Base-by-base conservation (phyloP, 2,329 filamentous ascomycete species). In the Penicillium griseofulvum region DNA sequence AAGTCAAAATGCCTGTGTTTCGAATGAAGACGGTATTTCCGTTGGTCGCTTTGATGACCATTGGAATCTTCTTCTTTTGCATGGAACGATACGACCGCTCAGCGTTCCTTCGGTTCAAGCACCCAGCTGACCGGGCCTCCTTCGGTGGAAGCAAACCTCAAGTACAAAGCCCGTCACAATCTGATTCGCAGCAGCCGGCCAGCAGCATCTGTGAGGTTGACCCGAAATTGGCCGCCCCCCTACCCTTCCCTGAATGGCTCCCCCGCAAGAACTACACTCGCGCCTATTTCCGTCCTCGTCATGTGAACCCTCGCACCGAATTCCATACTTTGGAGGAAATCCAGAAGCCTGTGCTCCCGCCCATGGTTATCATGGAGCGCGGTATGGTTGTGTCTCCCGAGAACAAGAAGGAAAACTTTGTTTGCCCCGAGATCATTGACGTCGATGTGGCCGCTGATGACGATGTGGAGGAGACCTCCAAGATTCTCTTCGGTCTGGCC, bases 261-360 rank as follows among this genome's bases (percentile, higher is more conserved):
- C 64, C 65, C 17, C 73, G 71, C 65, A 76, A 76, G 68, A 76
- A 76, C 63, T 76, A 74, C 59, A 76, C 73, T 31, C 74, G 74
- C 47, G 66, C 69, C 57, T 76, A 76, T 61, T 68, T 76, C 61
- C 74, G 73, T 42, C 71, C 74, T 56, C 71, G 67, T 52, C 64
- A 68, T 49, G 68, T 74, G 41, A 64, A 62, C 59, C 63, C 71
- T 31, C 64, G 71, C 41, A 68, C 72, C 29, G 67, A 74, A 44
- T 76, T 76, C 63, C 65, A 64, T 47, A 69, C 73, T 2, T 53
- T 76, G 42, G 74, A 76, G 63, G 67, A 69, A 38, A 69, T 76
- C 49, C 60, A 68, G n/a, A 63, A 63, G 43, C 70, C 69, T 12
- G 73, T 76, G 3, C 64, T 76, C 17, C 71, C 71, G 2, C 71